phyloP scores from a whole-genome alignment of 2,329 filamentous ascomycete species.

The Fonsecaea erecta region DNA sequence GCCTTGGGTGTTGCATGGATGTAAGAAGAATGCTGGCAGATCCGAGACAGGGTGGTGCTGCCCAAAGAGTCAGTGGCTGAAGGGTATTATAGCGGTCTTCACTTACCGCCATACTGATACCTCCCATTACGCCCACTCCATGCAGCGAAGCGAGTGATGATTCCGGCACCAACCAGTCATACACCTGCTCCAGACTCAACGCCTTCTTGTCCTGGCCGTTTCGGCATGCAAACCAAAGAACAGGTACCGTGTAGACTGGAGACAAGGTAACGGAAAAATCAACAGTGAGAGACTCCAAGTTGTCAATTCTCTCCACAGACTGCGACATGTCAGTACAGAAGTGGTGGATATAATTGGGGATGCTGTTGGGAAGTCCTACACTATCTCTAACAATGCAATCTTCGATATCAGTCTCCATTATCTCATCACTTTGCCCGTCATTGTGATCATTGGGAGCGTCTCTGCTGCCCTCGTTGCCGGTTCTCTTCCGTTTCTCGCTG shows the following conservation, averaged over 20 bases:
- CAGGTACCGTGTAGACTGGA: slow-evolving; percentile 74
- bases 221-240: slow-evolving; percentile 74
- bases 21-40: slow-evolving; percentile 82
- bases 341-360: neutral
- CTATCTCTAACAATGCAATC: neutral
- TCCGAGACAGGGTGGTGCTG: slow-evolving; percentile 84
- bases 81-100: slow-evolving; percentile 17
- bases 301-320: neutral
- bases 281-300: slow-evolving; percentile 29
- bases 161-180: slow-evolving; percentile 70
- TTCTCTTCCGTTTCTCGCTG: slow-evolving; percentile 21
- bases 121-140: slow-evolving; percentile 67
- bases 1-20: slow-evolving; percentile 86
- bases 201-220: slow-evolving; percentile 61
- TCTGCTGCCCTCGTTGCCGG: neutral
- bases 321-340: slow-evolving; percentile 2
- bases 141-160: slow-evolving; percentile 67
- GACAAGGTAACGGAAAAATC: slow-evolving; percentile 65
- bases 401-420: slow-evolving; percentile 12
- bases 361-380: neutral
- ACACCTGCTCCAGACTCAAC: slow-evolving; percentile 69
- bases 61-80: slow-evolving; percentile 36
- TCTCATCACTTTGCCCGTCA: slow-evolving; percentile 2
- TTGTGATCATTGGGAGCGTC: neutral
- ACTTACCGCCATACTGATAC: slow-evolving; percentile 76